Percentiles rank a stretch among this genome's conserved stretches.
Conservation (phyloP, 495 filamentous ascomycete species). For the Lasiosphaeria ovina region DNA sequence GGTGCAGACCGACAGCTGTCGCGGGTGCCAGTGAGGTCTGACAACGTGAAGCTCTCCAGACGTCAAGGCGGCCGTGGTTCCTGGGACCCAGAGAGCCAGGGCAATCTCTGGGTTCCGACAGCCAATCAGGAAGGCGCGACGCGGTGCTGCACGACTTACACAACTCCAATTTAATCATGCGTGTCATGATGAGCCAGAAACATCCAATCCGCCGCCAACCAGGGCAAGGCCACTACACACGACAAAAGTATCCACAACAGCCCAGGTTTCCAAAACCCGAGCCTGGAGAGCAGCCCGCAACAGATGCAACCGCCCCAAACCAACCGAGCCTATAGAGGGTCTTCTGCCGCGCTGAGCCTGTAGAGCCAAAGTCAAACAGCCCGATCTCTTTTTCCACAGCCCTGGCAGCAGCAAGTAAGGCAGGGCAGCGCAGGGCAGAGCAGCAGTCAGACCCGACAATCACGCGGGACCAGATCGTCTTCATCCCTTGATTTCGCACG, state of each 20-base stretch:
- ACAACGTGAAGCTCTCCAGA: constrained; percentile 15
- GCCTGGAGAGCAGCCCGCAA: too few relatives aligned
- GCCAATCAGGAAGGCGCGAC: constrained; percentile 33
- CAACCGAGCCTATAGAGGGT: too few relatives aligned
- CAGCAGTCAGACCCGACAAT: too few relatives aligned
- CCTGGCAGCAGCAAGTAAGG: too few relatives aligned
- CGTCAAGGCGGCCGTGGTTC: constrained; percentile 12
- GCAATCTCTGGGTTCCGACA: constrained; percentile 14
- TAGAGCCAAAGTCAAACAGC: too few relatives aligned
- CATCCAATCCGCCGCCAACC: constrained; percentile 26
- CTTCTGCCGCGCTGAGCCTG: too few relatives aligned
- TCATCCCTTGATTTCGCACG: too few relatives aligned
- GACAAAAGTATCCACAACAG: constrained; percentile 19
- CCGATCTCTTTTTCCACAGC: too few relatives aligned
- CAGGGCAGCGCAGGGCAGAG: too few relatives aligned
- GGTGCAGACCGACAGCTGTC: background rate
- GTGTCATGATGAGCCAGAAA: constrained; percentile 31
- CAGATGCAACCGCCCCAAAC: too few relatives aligned
- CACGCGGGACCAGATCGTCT: too few relatives aligned
- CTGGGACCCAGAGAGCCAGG: constrained; percentile 21
- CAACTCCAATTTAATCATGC: constrained; percentile 34
- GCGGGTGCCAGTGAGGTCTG: constrained; percentile 21
- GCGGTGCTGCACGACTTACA: constrained; percentile 32
- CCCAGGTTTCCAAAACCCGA: constrained; percentile 11
- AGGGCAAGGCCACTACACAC: constrained; percentile 6